Conservation (phyloP, 108 stramenopile species). For the Nannochloropsis oceanica region DNA sequence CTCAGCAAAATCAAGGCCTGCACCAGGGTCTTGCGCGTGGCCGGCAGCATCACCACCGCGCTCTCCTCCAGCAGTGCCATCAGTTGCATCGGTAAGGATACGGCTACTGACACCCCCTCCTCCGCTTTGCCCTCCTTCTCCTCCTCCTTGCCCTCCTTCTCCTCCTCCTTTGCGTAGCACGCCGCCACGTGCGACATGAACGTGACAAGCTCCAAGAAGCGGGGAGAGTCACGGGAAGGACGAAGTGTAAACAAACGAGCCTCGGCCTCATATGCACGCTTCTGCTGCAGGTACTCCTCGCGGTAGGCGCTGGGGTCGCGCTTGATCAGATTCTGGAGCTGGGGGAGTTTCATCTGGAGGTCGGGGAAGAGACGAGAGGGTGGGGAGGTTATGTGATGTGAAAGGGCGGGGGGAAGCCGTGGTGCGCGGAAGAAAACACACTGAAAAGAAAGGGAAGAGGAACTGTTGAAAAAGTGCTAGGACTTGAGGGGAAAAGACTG, state of each 20-base stretch:
- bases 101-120: too few relatives aligned
- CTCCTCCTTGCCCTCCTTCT: too few relatives aligned
- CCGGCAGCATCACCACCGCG: too few relatives aligned
- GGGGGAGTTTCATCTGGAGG: constrained; percentile 21
- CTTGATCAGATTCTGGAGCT: constrained; percentile 83
- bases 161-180: constrained; percentile 41
- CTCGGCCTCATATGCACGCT: constrained; percentile 5
- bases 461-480: not conserved
- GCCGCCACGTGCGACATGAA: constrained; percentile 58
- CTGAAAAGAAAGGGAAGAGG: not conserved
- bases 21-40: too few relatives aligned
- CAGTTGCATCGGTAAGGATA: too few relatives aligned
- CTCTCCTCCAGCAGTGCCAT: too few relatives aligned
- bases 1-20: too few relatives aligned
- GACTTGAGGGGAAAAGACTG: not conserved
- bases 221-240: constrained; percentile 55
- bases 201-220: constrained; percentile 52
- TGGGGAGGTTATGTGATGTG: not conserved
- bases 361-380: not conserved
- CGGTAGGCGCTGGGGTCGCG: constrained; percentile 75
- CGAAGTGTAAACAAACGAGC: constrained; percentile 30
- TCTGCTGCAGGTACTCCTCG: constrained; percentile 78
- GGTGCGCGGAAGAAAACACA: not conserved
- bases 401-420: too few relatives aligned
- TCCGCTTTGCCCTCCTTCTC: too few relatives aligned